phyloP scores from a whole-genome alignment of 441 rosid genomes.

The Pelargonium australe region DNA sequence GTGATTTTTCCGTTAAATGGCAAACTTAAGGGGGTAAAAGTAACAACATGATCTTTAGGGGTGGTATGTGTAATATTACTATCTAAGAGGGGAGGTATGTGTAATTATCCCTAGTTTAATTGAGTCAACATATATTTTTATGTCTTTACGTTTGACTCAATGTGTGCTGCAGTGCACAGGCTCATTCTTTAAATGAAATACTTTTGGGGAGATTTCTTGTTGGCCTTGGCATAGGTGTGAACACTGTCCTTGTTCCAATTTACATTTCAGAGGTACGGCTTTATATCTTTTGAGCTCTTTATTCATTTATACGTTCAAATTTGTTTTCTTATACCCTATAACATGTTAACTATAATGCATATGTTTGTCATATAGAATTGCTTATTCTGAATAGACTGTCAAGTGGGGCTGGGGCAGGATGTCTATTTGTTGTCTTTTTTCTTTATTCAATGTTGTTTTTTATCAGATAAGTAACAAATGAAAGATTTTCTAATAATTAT shows the following conservation, averaged over 20 bases:
- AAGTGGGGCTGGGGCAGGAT: not conserved
- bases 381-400: not conserved
- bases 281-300: constrained; percentile 4
- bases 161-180: constrained; percentile 56
- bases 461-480: not conserved
- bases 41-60: too few species aligned
- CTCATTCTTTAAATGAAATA: constrained; percentile 63
- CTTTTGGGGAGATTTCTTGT: constrained; percentile 73
- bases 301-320: not conserved
- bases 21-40: too few species aligned
- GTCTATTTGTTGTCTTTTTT: not conserved
- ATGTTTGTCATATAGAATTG: not conserved
- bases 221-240: constrained; percentile 75
- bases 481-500: not conserved
- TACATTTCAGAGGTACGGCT: constrained; percentile 62
- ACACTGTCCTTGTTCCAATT: constrained; percentile 68
- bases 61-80: too few species aligned
- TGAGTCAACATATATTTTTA: not conserved
- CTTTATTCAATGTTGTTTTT: not conserved
- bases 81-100: too few species aligned
- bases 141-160: not conserved
- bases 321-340: not conserved
- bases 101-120: too few species aligned
- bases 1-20: too few species aligned
- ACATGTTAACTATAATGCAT: not conserved